These are phyloP conservation scores for Myochromella boudieri DNA, from an alignment of 768 basidiomycete genomes.

Conservation along the genomic window DNA sequence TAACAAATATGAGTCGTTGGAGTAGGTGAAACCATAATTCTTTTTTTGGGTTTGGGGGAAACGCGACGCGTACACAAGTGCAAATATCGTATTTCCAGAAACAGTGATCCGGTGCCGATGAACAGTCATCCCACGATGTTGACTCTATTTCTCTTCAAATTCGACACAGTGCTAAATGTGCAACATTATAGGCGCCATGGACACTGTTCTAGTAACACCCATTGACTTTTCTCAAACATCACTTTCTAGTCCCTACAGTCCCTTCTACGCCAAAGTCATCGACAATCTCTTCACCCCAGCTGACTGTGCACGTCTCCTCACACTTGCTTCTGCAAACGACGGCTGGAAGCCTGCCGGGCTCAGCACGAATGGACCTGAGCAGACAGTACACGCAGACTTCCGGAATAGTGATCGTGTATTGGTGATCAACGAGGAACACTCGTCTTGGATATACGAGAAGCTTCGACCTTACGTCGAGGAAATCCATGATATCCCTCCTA, in stretches of 20 bases:
- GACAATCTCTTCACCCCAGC: conserved; percentile 39
- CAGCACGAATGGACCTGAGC: conserved; percentile 25
- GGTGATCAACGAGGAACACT: conserved; percentile 31
- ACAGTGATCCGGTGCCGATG: not conserved
- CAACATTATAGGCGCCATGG: conserved; percentile 1
- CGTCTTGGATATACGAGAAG: conserved; percentile 33
- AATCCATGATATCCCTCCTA: conserved; percentile 29
- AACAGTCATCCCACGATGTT: too few species aligned
- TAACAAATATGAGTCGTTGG: conserved; percentile 1
- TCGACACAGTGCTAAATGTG: too few species aligned
- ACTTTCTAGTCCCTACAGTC: conserved; percentile 30
- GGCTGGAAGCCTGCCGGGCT: conserved; percentile 40
- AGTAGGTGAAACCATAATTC: conserved; percentile 1
- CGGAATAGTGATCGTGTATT: conserved; percentile 41
- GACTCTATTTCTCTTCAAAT: too few species aligned
- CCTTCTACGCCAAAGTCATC: conserved; percentile 41
- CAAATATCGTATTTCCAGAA: not conserved
- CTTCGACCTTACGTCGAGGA: conserved; percentile 39
- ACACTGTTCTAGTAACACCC: not conserved
- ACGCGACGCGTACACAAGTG: conserved; percentile 10
- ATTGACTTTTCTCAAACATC: conserved; percentile 40
- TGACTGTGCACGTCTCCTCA: conserved; percentile 40
- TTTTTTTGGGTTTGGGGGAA: not conserved
- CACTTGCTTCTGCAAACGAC: conserved; percentile 32
- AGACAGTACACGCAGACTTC: conserved; percentile 35